These are phyloP conservation scores for Leccinellum rugosiceps DNA, from an alignment of 768 basidiomycete genomes.

Conservation along the genomic window DNA sequence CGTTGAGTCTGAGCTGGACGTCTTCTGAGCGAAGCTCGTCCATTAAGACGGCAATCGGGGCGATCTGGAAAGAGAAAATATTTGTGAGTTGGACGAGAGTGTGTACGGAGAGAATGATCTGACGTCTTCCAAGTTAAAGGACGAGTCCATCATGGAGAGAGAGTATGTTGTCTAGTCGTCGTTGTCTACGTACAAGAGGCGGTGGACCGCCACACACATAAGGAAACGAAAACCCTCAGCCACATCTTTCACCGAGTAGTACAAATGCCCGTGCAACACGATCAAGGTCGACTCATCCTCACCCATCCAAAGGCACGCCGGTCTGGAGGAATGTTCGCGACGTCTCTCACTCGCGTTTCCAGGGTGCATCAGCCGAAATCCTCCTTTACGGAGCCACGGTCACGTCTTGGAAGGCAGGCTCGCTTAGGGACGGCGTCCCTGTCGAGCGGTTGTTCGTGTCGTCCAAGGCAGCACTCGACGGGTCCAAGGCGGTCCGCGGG, in stretches of 20 bases:
- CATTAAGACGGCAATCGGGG: constrained; percentile 95
- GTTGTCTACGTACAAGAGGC: not conserved
- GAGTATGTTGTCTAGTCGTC: not conserved
- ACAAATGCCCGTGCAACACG: constrained; percentile 56
- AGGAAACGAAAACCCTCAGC: constrained; percentile 6
- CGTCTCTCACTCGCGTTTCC: not conserved
- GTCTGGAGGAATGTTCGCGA: too few relatives aligned
- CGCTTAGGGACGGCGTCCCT: constrained; percentile 32
- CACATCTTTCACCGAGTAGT: not conserved
- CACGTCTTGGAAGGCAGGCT: constrained; percentile 75
- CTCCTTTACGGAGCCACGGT: constrained; percentile 84
- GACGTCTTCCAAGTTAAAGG: constrained; percentile 68
- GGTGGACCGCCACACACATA: constrained; percentile 14
- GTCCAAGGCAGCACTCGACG: constrained; percentile 74
- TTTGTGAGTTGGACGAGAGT: constrained; percentile 14
- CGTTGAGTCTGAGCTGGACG: constrained; percentile 92
- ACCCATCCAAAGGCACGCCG: constrained; percentile 57
- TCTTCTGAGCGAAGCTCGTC: constrained; percentile 98
- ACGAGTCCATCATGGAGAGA: constrained; percentile 54
- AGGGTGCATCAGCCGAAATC: constrained; percentile 68
- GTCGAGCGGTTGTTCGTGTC: constrained; percentile 81
- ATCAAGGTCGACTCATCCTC: constrained; percentile 44
- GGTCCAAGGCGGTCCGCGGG: constrained; percentile 69
- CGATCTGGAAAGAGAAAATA: constrained; percentile 53
- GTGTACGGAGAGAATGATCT: constrained; percentile 23